These are phyloP conservation scores for Medicago ruthenica DNA, from an alignment of 306 rosid genomes.

Conservation along the genomic window DNA sequence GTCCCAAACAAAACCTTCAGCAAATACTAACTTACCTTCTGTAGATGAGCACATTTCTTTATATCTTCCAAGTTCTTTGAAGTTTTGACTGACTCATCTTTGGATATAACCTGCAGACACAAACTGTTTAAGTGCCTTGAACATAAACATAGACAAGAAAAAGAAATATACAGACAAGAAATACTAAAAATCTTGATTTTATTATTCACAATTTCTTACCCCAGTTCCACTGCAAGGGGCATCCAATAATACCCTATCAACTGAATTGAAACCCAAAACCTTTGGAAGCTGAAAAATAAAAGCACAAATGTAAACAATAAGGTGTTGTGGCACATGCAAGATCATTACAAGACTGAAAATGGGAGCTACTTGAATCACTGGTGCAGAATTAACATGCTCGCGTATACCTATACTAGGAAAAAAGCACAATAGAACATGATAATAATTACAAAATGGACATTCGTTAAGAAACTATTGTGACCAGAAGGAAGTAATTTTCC, in stretches of 20 bases:
- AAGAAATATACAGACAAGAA: neutral
- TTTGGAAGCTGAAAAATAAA: constrained; percentile 77
- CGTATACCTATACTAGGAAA: neutral
- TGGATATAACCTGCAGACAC: constrained; percentile 84
- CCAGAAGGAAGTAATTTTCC: neutral
- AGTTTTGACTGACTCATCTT: constrained; percentile 89
- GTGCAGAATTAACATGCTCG: neutral
- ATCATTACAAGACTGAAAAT: neutral
- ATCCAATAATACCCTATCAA: constrained; percentile 89
- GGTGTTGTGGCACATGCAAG: neutral
- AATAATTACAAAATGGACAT: neutral
- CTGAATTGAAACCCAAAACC: constrained; percentile 74
- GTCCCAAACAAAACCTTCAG: constrained; percentile 18
- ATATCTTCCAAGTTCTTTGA: constrained; percentile 84
- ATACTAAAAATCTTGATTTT: neutral
- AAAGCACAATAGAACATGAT: neutral
- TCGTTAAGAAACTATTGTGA: neutral
- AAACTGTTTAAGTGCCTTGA: neutral
- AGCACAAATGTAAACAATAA: constrained; percentile 19
- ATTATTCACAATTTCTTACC: constrained; percentile 56
- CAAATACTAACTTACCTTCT: constrained; percentile 64
- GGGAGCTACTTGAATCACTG: neutral
- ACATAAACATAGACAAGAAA: too few relatives aligned
- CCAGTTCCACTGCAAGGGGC: constrained; percentile 99
- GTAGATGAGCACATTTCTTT: constrained; percentile 74